Percentiles rank a stretch among this genome's conserved stretches.
phyloP scores from a whole-genome alignment of 2,329 filamentous ascomycete species.

The Verruconis gallopava region DNA sequence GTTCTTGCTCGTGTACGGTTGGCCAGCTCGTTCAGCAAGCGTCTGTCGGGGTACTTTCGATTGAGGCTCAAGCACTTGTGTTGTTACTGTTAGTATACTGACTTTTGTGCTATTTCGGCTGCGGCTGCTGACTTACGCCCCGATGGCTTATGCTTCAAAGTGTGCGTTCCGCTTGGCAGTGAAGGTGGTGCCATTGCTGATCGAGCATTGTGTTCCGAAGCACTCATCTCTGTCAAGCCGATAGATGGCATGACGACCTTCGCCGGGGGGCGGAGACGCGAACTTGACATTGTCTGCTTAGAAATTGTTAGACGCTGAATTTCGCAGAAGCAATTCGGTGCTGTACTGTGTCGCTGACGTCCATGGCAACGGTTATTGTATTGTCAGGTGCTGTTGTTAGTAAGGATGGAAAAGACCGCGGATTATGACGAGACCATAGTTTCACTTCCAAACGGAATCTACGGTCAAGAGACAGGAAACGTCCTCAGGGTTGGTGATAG shows the following conservation, averaged over 20 bases:
- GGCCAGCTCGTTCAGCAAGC: slow-evolving; percentile 34
- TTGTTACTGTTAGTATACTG: not conserved
- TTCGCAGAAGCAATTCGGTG: too few species aligned
- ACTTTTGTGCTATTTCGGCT: not conserved
- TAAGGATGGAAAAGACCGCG: too few species aligned
- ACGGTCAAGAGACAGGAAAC: too few species aligned
- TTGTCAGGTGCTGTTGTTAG: not conserved
- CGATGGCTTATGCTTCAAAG: slow-evolving; percentile 39
- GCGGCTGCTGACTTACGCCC: slow-evolving; percentile 33
- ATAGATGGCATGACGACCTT: slow-evolving; percentile 19
- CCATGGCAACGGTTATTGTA: not conserved
- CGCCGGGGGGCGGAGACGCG: slow-evolving; percentile 23
- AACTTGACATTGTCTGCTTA: slow-evolving; percentile 10
- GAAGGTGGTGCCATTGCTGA: slow-evolving; percentile 32
- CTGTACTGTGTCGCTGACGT: not conserved
- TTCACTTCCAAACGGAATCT: too few species aligned
- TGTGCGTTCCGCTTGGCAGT: slow-evolving; percentile 14
- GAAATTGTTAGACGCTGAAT: too few species aligned
- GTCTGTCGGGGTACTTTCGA: slow-evolving; percentile 35
- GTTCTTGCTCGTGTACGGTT: slow-evolving; percentile 22
- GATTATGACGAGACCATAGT: too few species aligned
- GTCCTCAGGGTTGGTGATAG: too few species aligned
- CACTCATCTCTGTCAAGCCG: slow-evolving; percentile 37
- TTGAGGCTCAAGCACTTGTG: slow-evolving; percentile 32
- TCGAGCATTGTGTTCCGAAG: slow-evolving; percentile 41